Base-by-base conservation (phyloP, 495 filamentous ascomycete species). In the Oidiodendron maius region DNA sequence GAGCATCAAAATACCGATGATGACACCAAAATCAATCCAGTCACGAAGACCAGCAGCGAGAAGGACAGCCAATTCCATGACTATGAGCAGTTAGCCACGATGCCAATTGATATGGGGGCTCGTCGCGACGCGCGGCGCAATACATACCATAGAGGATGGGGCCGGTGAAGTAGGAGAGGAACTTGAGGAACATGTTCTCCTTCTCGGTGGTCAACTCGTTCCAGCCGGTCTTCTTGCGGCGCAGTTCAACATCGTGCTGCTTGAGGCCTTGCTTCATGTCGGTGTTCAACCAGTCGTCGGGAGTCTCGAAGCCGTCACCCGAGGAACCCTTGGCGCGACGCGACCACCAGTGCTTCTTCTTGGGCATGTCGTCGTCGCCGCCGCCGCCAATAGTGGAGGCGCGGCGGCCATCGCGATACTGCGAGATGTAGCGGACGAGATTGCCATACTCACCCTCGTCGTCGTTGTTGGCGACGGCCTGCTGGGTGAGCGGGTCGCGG, bases 1-100 rank as follows among this genome's bases (percentile, higher is more conserved):
- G 49, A 91, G 81, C 53, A 82, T 69, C 23, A 90, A 64, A 55
- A 90, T 89, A 63, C 81, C 86, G 49, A 86, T 82, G 64, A 90
- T 90, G 57, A 90, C 84, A 71, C 86, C 86, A 46, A 89, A 85
- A 63, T 90, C 86, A 51, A 90, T 75, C 83, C 83, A 90, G 62
- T 88, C 86, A 61, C 77, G 77, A 51, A 90, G 79, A 77, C 85
- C 86, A 60, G 84, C 83, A 62, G 86, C 83, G 52, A 91, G 68
- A 21, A 88, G 64, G 55, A 87, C 84, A 72, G 86, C 86, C 58
- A 91, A 59, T 80, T 91, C 84, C 86, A 91, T 89, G 61, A 88
- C 86, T 90, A 59, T 49, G 45, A 10, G 38, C 13, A 34, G 49
- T 52, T 39, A 56, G 51, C 51, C 51, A 44, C 18, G 4, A 5